Evolutionary conservation across 2,329 filamentous ascomycete species (phyloP).

Genomic region (Colletotrichum sp.): DNA sequence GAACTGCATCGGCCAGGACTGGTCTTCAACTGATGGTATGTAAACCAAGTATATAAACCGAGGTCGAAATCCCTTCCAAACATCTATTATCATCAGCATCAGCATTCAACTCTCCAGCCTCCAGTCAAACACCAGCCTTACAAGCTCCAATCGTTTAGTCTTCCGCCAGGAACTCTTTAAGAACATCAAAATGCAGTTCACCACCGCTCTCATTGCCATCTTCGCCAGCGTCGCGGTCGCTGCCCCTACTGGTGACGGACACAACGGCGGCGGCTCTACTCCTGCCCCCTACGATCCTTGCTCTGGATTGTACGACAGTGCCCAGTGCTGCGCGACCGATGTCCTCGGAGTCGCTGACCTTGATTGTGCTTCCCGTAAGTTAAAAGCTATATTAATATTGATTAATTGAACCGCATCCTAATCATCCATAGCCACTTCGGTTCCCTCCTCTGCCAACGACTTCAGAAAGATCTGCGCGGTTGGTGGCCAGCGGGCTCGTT

Average conservation of each 20-base stretch:
- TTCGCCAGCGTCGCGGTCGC: not conserved
- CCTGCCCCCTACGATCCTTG: conserved; percentile 40
- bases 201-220: not conserved
- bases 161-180: not conserved
- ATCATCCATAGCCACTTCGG: conserved; percentile 26
- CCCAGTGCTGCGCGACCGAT: conserved; percentile 67
- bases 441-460: conserved; percentile 41
- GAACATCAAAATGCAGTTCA: conserved; percentile 6
- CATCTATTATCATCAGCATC: not conserved
- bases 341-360: conserved; percentile 62
- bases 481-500: conserved; percentile 59
- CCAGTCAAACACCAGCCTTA: not conserved
- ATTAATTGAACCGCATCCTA: not conserved
- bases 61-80: not conserved
- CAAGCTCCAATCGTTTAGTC: not conserved
- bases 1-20: not conserved
- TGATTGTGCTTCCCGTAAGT: conserved; percentile 51
- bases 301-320: conserved; percentile 43
- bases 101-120: not conserved
- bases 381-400: not conserved
- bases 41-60: not conserved
- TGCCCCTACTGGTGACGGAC: not conserved
- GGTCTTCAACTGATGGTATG: not conserved
- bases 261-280: not conserved
- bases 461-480: conserved; percentile 51